Base-by-base conservation (phyloP, 257 asterid species). In the Perilla frutescens region DNA sequence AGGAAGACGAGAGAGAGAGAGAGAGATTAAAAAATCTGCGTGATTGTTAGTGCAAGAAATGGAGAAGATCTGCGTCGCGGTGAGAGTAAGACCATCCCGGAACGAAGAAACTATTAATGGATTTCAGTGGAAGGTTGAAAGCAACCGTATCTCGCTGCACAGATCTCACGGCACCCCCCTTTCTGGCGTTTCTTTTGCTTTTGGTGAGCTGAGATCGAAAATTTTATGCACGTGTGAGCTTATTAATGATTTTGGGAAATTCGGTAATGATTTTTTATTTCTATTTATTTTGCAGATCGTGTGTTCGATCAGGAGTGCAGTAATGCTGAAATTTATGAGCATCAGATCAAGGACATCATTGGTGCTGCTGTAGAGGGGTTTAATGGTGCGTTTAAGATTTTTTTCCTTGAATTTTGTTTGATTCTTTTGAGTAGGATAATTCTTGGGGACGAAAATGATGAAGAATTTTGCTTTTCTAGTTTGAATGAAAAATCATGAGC, bases 21-120 rank as follows among this genome's bases (percentile, higher is more conserved):
- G 31, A 55, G 48, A 36, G 65, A 7, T 4, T 31, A 29, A 34
- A 40, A 15, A 37, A 36, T 70, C 59, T 32, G 45, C 36, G 70
- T 7, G 77, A 31, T 62, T 10, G 63, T 39, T 40, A 14, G 79
- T 37, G 71, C 36, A 77, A 69, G 79, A 71, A 79, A 95, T 95
- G 99, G 99, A 95, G 92, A 95, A 90, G 86, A 88, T 95, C 43
- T 85, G 93, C 62, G 98, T 95, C 7, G 97, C 98, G 7, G 97
- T 92, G 79, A 85, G 98, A 73, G 93, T 95, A 50, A 84, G 99
- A 55, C 98, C 98, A 5, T 84, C 92, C n/a, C 72, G 73, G 4
- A 82, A 44, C 58, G 92, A 83, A 56, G 96, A 88, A 29, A 67
- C 68, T n/a, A 82, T 66, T 48, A 80, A 74, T 73, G 96, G 90